A percentile compares a stretch with the other conserved stretches of the same genome.
Conservation (phyloP, 2,329 filamentous ascomycete species). For the Myriosclerotinia curreyana region DNA sequence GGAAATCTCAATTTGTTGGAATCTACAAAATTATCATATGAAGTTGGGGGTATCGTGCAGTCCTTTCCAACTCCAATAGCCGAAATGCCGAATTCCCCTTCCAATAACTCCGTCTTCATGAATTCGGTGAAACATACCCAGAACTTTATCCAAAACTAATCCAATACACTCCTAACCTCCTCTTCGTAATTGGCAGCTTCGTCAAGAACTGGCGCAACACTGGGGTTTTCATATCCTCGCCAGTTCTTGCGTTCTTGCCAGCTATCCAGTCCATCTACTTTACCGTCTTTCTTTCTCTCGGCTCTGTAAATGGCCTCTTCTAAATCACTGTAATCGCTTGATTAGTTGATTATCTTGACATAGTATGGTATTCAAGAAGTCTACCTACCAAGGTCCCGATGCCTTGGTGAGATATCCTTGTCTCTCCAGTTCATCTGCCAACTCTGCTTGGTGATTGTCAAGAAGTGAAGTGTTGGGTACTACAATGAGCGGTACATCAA, state of each 20-base stretch:
- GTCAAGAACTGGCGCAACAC: slow-evolving; percentile 31
- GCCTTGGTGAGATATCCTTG: slow-evolving; percentile 67
- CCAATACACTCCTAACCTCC: slow-evolving; percentile 27
- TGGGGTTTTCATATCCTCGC: slow-evolving; percentile 25
- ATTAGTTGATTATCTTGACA: slow-evolving; percentile 7
- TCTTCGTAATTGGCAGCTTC: slow-evolving; percentile 33
- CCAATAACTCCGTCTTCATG: slow-evolving; percentile 2
- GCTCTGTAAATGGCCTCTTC: slow-evolving; percentile 29
- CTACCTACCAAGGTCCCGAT: slow-evolving; percentile 30
- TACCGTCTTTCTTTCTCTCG: slow-evolving; percentile 20
- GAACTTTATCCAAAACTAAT: slow-evolving; percentile 24
- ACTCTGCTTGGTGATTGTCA: slow-evolving; percentile 87
- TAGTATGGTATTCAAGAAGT: neutral
- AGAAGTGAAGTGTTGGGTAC: slow-evolving; percentile 81
- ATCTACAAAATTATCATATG: neutral
- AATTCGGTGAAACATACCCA: neutral
- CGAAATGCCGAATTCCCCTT: neutral
- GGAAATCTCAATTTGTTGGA: neutral
- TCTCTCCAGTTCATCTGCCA: slow-evolving; percentile 71
- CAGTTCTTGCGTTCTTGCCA: slow-evolving; percentile 26
- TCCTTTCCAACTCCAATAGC: slow-evolving; percentile 11
- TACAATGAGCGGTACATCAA: slow-evolving; percentile 75
- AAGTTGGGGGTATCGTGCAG: slow-evolving; percentile 8
- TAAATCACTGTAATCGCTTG: slow-evolving; percentile 24
- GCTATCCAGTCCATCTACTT: slow-evolving; percentile 1